Evolutionary conservation across 768 basidiomycete species (phyloP), one percentile per base, ranked within the genome.

Genomic region (Imleria badia): DNA sequence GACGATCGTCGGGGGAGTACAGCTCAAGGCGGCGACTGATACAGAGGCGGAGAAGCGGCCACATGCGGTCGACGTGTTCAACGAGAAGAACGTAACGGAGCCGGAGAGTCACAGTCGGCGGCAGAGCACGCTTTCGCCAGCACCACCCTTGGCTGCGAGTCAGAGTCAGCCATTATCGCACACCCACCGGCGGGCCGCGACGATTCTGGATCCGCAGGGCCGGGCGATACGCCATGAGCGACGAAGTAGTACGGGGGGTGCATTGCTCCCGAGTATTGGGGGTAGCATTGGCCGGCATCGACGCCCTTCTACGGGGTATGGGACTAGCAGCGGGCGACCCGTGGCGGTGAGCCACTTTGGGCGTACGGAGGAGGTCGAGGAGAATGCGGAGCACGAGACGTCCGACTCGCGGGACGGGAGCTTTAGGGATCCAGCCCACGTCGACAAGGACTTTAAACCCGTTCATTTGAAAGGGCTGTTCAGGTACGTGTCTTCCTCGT

Each of bases 401-500:
- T 62, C 58, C 8, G 66, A 66, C 34, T 66, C 63, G 20, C 68
- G 68, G 26, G 81, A 79, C 52, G 79, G 78, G 52, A 70, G 68
- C n/a, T 76, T 76, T 53, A 76, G 72, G 56, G 77, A 81, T 42
- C 68, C 77, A n/a, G 74, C 79, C 60, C 72, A 74, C 33, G 71
- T 61, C 30, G 85, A 86, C 60, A 86, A 85, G 72, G 89, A 91
- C 53, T 87, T 92, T 66, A 98, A 98, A 75, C 92, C 97, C 1
- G 85, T 98, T 43, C 96, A 92, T 73, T 74, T 98, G 65, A 99
- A 98, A 73, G 97, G 97, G 7, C 67, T 99, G 45, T 98, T 99
- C 76, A 94, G 91, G 87, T 91, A 57, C 73, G 50, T 49, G n/a
- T 48, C 12, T 2, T 10, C 17, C 56, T 20, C 35, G 45, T 39